Conservation (phyloP, 495 filamentous ascomycete genomes). For the Haplographium delicatum region DNA sequence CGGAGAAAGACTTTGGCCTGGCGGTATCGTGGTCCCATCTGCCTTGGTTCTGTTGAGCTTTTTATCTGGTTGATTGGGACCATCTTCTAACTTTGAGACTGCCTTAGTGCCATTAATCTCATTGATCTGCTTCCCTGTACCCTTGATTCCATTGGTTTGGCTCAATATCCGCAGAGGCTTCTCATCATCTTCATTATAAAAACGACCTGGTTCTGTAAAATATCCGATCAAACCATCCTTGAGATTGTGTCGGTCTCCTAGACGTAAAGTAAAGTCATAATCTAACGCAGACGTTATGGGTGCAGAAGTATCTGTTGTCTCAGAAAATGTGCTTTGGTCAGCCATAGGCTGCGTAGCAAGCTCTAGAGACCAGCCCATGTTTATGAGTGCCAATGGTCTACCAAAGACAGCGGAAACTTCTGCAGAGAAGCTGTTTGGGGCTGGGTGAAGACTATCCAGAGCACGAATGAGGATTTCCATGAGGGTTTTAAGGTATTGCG, state of each 20-base stretch:
- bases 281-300: neutral
- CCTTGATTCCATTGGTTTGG: too few relatives aligned
- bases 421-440: slow-evolving; percentile 34
- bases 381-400: slow-evolving; percentile 43
- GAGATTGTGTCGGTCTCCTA: neutral
- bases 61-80: too few relatives aligned
- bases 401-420: slow-evolving; percentile 38
- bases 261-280: neutral
- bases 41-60: neutral
- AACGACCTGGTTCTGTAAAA: neutral
- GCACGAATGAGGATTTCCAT: slow-evolving; percentile 32
- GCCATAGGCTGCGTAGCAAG: slow-evolving; percentile 27
- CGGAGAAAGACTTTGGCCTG: neutral
- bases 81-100: too few relatives aligned
- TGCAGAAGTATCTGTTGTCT: neutral
- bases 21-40: neutral
- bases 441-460: slow-evolving; percentile 12
- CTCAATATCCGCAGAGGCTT: too few relatives aligned
- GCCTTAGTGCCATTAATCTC: too few relatives aligned
- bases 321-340: slow-evolving; percentile 20
- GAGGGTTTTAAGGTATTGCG: slow-evolving; percentile 34
- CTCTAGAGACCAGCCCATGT: slow-evolving; percentile 42
- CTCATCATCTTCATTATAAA: too few relatives aligned
- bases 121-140: too few relatives aligned
- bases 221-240: neutral